Evolutionary conservation across 805 yeast species (phyloP).

Genomic region (Wickerhamomyces strasburgensis): DNA sequence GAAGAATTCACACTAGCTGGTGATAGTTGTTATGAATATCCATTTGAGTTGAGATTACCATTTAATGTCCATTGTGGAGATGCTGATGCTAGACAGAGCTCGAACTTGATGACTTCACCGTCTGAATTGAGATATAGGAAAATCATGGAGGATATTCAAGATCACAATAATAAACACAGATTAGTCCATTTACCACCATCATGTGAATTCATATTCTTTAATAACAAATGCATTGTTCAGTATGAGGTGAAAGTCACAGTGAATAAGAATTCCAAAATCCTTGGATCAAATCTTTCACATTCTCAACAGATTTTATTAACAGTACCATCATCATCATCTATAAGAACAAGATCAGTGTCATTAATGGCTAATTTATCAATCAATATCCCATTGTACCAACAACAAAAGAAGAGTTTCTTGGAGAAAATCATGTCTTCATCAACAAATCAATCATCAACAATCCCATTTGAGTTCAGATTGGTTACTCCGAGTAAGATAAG

Average conservation of each 20-base stretch:
- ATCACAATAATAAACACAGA: not conserved
- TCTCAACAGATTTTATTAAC: not conserved
- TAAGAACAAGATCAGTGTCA: not conserved
- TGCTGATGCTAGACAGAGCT: conserved; percentile 5
- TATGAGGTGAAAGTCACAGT: not conserved
- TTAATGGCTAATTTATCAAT: too few species aligned
- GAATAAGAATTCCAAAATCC: not conserved
- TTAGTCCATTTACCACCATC: not conserved
- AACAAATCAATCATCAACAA: too few species aligned
- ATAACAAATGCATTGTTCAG: not conserved
- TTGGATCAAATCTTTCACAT: not conserved
- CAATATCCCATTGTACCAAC: too few species aligned
- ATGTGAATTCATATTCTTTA: not conserved
- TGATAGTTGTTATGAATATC: conserved; percentile 40
- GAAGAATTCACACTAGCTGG: conserved; percentile 31
- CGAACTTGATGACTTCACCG: conserved; percentile 13
- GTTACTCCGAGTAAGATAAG: not conserved
- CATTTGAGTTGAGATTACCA: conserved; percentile 30
- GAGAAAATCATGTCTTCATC: not conserved
- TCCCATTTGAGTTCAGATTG: not conserved
- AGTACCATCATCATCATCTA: not conserved
- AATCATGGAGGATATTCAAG: not conserved
- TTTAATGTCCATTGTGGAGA: conserved; percentile 30
- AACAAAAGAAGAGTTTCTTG: not conserved
- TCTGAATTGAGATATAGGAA: conserved; percentile 12